phyloP scores from a whole-genome alignment of 208 protist genomes.

The Trichomonas tenax region DNA sequence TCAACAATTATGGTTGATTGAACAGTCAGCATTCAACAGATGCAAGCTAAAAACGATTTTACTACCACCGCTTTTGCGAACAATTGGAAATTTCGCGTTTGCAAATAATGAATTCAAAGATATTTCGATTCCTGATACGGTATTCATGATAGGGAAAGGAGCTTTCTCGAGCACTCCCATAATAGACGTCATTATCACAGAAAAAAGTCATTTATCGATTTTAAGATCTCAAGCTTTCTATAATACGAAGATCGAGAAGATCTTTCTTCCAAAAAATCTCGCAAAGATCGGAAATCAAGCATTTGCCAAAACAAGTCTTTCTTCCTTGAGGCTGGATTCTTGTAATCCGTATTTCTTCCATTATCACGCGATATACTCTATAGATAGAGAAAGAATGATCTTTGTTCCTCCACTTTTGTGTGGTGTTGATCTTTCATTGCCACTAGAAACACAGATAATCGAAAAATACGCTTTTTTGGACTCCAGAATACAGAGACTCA shows the following conservation, averaged over 20 bases:
- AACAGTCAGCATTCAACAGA: neutral
- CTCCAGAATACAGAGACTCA: neutral
- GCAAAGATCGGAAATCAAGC: neutral
- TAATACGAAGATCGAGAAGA: neutral
- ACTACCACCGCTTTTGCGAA: neutral
- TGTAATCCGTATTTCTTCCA: neutral
- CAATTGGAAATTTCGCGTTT: neutral
- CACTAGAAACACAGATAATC: neutral
- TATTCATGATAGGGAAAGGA: neutral
- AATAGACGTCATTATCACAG: neutral
- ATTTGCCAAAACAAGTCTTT: neutral
- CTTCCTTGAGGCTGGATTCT: neutral
- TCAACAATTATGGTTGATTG: neutral
- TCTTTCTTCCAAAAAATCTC: neutral
- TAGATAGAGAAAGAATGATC: neutral
- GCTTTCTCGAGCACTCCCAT: neutral
- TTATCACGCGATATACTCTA: neutral
- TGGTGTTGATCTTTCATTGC: neutral
- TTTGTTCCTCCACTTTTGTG: neutral
- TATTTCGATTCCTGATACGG: neutral
- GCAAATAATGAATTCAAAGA: neutral
- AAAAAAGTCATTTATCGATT: neutral
- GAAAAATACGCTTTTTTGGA: neutral
- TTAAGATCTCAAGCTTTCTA: neutral
- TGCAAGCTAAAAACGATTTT: neutral